A percentile compares a stretch with the other conserved stretches of the same genome.
Conservation (phyloP, 2,329 filamentous ascomycete species). For the Camptophora hylomeconis region DNA sequence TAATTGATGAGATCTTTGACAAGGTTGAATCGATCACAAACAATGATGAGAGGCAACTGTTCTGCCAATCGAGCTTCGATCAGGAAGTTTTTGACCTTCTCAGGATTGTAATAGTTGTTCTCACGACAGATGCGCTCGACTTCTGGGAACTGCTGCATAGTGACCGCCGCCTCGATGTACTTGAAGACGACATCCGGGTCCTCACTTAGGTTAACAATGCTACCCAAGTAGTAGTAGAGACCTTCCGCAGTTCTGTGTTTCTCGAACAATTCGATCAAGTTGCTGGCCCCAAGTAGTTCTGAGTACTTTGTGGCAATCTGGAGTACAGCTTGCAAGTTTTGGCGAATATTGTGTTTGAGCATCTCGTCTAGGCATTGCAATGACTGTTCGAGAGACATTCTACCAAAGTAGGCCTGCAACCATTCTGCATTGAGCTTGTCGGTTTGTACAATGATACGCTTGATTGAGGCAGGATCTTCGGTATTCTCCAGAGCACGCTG, state of each 20-base stretch:
- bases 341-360: slow-evolving; percentile 91
- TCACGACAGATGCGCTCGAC: slow-evolving; percentile 96
- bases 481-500: slow-evolving; percentile 89
- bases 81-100: slow-evolving; percentile 98
- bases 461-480: slow-evolving; percentile 77
- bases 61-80: slow-evolving; percentile 90
- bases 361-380: slow-evolving; percentile 91
- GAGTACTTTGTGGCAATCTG: slow-evolving; percentile 97
- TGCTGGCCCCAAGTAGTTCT: slow-evolving; percentile 76
- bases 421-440: slow-evolving; percentile 85
- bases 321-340: slow-evolving; percentile 88
- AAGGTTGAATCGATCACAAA: slow-evolving; percentile 99
- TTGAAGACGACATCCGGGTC: slow-evolving; percentile 97
- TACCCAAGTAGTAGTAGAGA: slow-evolving; percentile 95
- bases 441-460: slow-evolving; percentile 72
- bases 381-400: slow-evolving; percentile 88
- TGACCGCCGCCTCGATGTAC: slow-evolving; percentile 94
- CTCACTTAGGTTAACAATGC: slow-evolving; percentile 92
- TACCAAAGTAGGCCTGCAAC: slow-evolving; percentile 84
- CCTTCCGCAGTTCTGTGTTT: slow-evolving; percentile 96
- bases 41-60: slow-evolving; percentile 91
- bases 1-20: slow-evolving; percentile 93
- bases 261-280: slow-evolving; percentile 85
- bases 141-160: slow-evolving; percentile 85
- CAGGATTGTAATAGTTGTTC: slow-evolving; percentile 75